Percentiles rank a stretch among this genome's conserved stretches.
phyloP scores from a whole-genome alignment of 805 yeast species.

The Saccharomyces jurei region DNA sequence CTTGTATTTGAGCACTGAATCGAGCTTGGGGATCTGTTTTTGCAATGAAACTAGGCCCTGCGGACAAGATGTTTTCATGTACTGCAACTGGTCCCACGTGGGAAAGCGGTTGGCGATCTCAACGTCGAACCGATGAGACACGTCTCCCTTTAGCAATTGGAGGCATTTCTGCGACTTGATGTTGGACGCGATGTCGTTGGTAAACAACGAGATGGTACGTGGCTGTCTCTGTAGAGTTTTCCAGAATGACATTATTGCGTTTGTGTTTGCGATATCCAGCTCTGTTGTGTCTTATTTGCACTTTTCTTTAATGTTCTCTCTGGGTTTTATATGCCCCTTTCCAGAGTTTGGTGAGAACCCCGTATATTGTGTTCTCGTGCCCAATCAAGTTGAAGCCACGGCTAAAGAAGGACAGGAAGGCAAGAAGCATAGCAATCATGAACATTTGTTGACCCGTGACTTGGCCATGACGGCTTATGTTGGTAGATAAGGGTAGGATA shows the following conservation, averaged over 20 bases:
- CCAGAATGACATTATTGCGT: conserved; percentile 38
- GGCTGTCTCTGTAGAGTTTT: conserved; percentile 39
- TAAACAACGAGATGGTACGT: conserved; percentile 40
- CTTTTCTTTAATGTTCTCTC: neutral
- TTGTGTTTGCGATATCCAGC: neutral
- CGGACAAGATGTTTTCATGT: conserved; percentile 13
- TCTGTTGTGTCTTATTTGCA: neutral
- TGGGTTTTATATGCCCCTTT: neutral
- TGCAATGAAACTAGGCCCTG: conserved; percentile 8
- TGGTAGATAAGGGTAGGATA: neutral
- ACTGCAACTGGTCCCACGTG: conserved; percentile 25
- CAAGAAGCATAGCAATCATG: neutral
- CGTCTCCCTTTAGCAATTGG: conserved; percentile 11
- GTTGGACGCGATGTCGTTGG: conserved; percentile 20
- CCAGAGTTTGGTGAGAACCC: neutral
- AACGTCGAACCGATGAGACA: conserved; percentile 12
- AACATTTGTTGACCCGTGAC: neutral
- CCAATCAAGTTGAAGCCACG: neutral
- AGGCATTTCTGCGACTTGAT: conserved; percentile 16
- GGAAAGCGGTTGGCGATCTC: conserved; percentile 23
- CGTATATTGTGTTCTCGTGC: neutral
- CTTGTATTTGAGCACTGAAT: conserved; percentile 8
- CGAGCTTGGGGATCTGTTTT: conserved; percentile 15
- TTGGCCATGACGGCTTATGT: neutral
- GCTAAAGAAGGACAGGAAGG: neutral